Conservation (phyloP, 345 rosid genomes). For the Salix viminalis region DNA sequence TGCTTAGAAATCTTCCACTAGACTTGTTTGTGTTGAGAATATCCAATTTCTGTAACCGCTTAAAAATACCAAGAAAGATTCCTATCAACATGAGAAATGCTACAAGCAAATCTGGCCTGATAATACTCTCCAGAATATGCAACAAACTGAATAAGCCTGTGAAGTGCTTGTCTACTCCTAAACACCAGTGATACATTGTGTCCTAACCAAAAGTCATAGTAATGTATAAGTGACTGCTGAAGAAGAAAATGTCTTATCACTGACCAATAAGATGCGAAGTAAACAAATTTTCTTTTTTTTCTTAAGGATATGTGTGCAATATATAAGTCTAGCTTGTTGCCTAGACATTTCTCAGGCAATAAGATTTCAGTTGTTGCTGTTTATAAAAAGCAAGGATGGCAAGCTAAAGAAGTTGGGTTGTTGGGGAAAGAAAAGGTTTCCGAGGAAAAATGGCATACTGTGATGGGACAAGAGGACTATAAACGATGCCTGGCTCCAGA, state of each 20-base stretch:
- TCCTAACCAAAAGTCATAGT: not conserved
- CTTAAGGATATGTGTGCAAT: not conserved
- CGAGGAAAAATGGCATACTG: constrained; percentile 20
- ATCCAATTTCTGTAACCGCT: not conserved
- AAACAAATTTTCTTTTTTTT: not conserved
- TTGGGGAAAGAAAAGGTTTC: not conserved
- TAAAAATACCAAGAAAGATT: not conserved
- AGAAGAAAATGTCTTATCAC: not conserved
- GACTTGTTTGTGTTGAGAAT: not conserved
- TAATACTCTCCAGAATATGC: not conserved
- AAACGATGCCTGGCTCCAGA: constrained; percentile 34
- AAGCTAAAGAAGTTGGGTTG: not conserved
- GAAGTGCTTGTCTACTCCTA: not conserved
- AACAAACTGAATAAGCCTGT: not conserved
- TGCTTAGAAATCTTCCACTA: not conserved
- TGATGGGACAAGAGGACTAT: constrained; percentile 31
- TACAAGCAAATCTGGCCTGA: not conserved
- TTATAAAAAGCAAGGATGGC: not conserved
- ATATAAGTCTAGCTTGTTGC: not conserved
- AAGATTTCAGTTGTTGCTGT: not conserved
- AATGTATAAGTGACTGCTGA: not conserved
- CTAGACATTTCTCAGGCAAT: not conserved
- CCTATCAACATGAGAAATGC: not conserved
- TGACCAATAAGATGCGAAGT: not conserved
- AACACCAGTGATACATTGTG: not conserved